Conservation (phyloP, 371 early-diverging fungal genomes). For the Quaeritorhiza haematococci region DNA sequence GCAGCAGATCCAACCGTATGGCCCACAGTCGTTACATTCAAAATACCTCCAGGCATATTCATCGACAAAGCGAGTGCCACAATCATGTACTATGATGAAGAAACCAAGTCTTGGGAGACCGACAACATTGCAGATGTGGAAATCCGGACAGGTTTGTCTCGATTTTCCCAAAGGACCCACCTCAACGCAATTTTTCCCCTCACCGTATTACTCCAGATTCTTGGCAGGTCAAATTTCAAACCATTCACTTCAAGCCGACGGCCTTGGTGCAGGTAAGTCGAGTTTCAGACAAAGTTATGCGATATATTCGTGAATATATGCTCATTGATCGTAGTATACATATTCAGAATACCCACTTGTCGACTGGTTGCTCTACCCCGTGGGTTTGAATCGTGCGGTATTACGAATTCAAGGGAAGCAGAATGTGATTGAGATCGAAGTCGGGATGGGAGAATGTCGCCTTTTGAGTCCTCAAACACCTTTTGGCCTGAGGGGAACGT, state of each 20-base stretch:
- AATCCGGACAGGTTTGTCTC: constrained; percentile 32
- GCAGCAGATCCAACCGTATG: constrained; percentile 7
- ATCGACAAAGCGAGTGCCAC: background rate
- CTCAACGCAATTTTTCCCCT: too few relatives aligned
- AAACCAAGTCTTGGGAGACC: constrained; percentile 31
- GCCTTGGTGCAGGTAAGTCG: constrained; percentile 39
- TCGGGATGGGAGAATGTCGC: constrained; percentile 30
- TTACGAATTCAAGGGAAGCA: constrained; percentile 28
- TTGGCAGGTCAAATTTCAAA: constrained; percentile 35
- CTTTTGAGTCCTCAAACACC: constrained; percentile 21
- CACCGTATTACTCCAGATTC: too few relatives aligned
- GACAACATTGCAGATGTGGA: constrained; percentile 44
- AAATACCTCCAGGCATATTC: background rate
- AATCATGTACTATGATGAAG: constrained; percentile 28
- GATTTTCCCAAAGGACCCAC: too few relatives aligned
- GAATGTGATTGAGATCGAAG: constrained; percentile 33
- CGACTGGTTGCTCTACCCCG: constrained; percentile 34
- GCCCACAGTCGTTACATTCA: constrained; percentile 19
- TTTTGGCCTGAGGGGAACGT: constrained; percentile 15
- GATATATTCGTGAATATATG: too few relatives aligned
- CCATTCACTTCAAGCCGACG: constrained; percentile 38
- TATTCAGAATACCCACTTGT: constrained; percentile 37
- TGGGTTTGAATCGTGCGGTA: constrained; percentile 16
- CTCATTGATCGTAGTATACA: constrained; percentile 19
- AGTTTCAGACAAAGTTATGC: background rate